Evolutionary conservation across 768 basidiomycete species (phyloP), one percentile per base, ranked within the genome.

Genomic region (Tylopilus felleus): DNA sequence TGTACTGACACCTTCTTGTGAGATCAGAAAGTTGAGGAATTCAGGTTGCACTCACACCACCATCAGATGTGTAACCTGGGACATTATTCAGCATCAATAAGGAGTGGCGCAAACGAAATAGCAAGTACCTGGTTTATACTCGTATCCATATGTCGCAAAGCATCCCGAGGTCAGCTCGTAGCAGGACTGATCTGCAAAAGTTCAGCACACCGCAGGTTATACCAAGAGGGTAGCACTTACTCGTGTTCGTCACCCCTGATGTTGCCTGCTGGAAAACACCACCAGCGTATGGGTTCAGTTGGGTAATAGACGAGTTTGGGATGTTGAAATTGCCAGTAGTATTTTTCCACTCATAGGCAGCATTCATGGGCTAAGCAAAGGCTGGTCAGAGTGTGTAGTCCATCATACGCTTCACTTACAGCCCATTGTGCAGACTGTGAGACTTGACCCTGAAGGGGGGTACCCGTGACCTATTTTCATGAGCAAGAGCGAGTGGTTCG

Each of bases 361-460:
- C 76, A 66, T 94, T 89, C 74, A 90, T 91, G 0, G 93, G 92
- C 85, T 87, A 58, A 27, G 72, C 48, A 60, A 45, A n/a, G n/a
- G n/a, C n/a, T 55, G 21, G 29, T 53, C 41, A 59, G 29, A 25
- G 22, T 3, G 19, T 23, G 33, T 31, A 33, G 23, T 38, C 21
- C 3, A 17, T 40, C n/a, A 33, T 23, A 43, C 8, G 17, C 5
- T 21, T 31, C 42, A 76, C 83, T 74, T 68, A 89, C 87, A 40
- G 75, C 86, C 84, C 84, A 88, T 65, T 96, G 93, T 8, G 80
- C 84, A 43, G 89, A 92, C 69, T 93, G 90, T 7, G 92, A 94
- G 17, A 94, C 90, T 59, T 83, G 75, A 8, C 82, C 84, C 12
- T 55, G 17, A 73, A 66, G 53, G 14, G 73, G 67, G 13, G 73